Base-by-base conservation (phyloP, 78 protist genomes). In the Capsaspora owczarzaki region DNA sequence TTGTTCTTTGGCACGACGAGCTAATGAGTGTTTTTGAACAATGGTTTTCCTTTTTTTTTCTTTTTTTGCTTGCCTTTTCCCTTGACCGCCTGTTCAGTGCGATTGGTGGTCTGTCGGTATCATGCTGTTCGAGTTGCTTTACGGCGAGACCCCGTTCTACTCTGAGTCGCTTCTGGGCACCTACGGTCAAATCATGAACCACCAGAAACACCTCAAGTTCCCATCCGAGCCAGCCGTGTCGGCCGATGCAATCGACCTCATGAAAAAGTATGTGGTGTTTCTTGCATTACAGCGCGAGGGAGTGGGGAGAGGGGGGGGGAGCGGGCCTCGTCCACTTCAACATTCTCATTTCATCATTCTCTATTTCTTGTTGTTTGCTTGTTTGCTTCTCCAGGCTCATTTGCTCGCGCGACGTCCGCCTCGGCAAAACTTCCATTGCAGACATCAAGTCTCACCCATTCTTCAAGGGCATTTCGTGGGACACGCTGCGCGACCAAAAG, bases 71-170 rank as follows among this genome's bases (percentile, higher is more conserved):
- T n/a, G 66, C 66, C 27, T 27, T 60, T 60, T 60, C 40, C 66
- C 77, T 31, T 10, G 56, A 20, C 56, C 56, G 56, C 16, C 56
- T 49, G 16, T 10, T 49, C 43, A 80, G 38, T 86, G 76, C 27
- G 93, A 89, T 79, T 85, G 83, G 85, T 91, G 94, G 94, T 75
- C 86, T 0, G 82, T 91, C 20, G 94, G 94, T 35, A 84, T 89
- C 43, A 76, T 89, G 71, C 0, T 89, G 49, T 91, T 63, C 79
- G 93, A 91, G 83, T 61, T 92, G 86, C 81, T 84, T 25, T 71
- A 5, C 25, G 90, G 90, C 27, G 85, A 74, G 51, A 86, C 90
- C 1, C 91, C 93, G 12, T 90, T 90, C 53, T 87, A 81, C 78
- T 68, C 89, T 27, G 90, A 85, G 23, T 20, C 78, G 37, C 31